Conservation (phyloP, 1,139 yeast species). For the Starmera stellimalicola region DNA sequence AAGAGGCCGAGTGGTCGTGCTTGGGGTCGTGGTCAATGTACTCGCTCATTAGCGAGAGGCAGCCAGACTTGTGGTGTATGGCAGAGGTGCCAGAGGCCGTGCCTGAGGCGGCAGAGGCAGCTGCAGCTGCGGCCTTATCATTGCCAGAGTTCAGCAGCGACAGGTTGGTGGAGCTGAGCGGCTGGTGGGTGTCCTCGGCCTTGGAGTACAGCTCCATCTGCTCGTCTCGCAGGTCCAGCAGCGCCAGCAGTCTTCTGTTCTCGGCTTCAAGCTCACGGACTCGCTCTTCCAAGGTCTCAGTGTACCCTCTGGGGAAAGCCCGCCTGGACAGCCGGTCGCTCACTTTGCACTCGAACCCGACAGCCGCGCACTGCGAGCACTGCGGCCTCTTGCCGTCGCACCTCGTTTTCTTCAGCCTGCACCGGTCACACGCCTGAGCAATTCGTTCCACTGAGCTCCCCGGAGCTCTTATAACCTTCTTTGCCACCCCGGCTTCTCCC, state of each 20-base stretch:
- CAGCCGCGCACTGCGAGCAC: conserved; percentile 45
- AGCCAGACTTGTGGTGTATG: conserved; percentile 3
- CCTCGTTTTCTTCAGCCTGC: conserved; percentile 65
- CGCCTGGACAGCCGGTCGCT: conserved; percentile 64
- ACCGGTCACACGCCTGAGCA: conserved; percentile 36
- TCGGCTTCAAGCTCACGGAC: conserved; percentile 54
- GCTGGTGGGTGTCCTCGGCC: conserved; percentile 6
- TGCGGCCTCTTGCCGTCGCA: conserved; percentile 51
- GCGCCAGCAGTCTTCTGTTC: conserved; percentile 28
- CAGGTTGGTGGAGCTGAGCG: conserved; percentile 24
- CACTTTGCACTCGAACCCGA: conserved; percentile 60
- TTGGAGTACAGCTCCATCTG: conserved; percentile 18
- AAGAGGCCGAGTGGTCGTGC: conserved; percentile 46
- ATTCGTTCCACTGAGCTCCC: neutral
- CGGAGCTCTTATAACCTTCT: conserved; percentile 1
- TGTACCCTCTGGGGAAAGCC: conserved; percentile 69
- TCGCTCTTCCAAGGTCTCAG: conserved; percentile 60
- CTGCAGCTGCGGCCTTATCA: conserved; percentile 1
- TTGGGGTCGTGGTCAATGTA: conserved; percentile 20
- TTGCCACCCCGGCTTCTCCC: conserved; percentile 1
- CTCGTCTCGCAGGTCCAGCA: conserved; percentile 21
- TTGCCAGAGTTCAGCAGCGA: conserved; percentile 19
- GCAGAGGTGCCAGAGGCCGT: too few species aligned
- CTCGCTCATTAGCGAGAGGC: conserved; percentile 8
- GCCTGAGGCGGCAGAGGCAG: too few species aligned